Base-by-base conservation (phyloP, 179 eudicot species). In the Pouteria campechiana region DNA sequence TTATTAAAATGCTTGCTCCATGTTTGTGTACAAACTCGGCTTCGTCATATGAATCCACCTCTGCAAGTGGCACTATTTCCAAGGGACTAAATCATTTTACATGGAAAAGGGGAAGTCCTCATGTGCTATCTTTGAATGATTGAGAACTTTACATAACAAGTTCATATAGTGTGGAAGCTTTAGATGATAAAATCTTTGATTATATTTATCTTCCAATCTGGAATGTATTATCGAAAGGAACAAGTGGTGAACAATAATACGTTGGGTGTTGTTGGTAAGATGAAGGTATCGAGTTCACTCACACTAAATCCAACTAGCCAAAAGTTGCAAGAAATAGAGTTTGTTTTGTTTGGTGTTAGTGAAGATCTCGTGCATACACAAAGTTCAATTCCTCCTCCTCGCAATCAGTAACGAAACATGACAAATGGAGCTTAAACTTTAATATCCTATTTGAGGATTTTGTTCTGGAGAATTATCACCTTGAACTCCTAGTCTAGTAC, bases 251-350 rank as follows among this genome's bases (percentile, higher is more conserved):
- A 32, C 29, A 55, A 47, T 16, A 32, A 33, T 10, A 47, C 35
- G 36, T 20, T 39, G 19, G 67, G 63, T 25, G 21, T 54, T 13
- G 37, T 72, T 6, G 77, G 77, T 34, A 67, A 61, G 58, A 72
- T 72, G 77, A 72, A 30, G 63, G 77, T 72, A 28, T 67, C 77
- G 12, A 67, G 73, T 14, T 46, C 70, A 17, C 46, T 57, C 31
- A 54, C 70, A 13, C 49, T 67, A 6, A 45, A 53, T 39, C 17
- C 57, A 1, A 45, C 43, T 37, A 50, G 43, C 36, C 55, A 66
- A 21, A 58, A 53, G 52, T 32, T 72, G 22, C 23, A 25, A 39
- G 73, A 62, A 46, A 67, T 60, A 2, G 63, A 67, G 35, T 72
- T 72, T 55, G 64, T 72, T 41, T 39, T 72, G 34, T 63, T 58